Conservation (phyloP, 1,284 basidiomycete genomes). For the Stygiomarasmius scandens region DNA sequence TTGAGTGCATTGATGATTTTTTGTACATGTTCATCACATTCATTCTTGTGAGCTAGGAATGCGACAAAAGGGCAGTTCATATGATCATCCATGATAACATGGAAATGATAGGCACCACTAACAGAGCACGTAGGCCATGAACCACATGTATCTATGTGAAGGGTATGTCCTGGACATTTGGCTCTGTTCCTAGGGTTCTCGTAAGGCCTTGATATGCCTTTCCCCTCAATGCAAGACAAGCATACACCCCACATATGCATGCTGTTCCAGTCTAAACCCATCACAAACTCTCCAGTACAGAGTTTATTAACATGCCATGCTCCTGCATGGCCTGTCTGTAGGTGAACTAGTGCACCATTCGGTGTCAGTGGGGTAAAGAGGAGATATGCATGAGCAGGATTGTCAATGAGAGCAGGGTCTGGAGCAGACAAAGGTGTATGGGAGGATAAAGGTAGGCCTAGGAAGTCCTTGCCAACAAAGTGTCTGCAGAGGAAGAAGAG, state of each 20-base stretch:
- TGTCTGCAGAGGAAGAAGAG: neutral
- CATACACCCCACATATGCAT: neutral
- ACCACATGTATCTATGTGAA: conserved; percentile 13
- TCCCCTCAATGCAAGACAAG: neutral
- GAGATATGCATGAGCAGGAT: too few species aligned
- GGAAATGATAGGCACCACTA: neutral
- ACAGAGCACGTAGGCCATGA: too few species aligned
- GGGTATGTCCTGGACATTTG: neutral
- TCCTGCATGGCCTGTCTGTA: neutral
- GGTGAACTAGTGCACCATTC: conserved; percentile 1
- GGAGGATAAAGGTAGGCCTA: too few species aligned
- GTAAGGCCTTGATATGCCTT: neutral
- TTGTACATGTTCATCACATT: neutral
- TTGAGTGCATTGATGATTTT: neutral
- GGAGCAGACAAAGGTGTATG: neutral
- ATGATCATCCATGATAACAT: conserved; percentile 1
- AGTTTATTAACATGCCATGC: too few species aligned
- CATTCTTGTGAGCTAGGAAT: neutral
- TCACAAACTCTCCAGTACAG: too few species aligned
- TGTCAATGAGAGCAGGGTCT: neutral
- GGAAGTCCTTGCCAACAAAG: neutral
- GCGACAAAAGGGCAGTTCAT: neutral
- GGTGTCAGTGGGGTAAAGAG: neutral
- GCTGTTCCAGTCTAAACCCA: neutral
- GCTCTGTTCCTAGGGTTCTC: neutral